These are phyloP conservation scores for Talaromyces sp. DNA, from an alignment of 2,329 filamentous ascomycete species.

Conservation along the genomic window DNA sequence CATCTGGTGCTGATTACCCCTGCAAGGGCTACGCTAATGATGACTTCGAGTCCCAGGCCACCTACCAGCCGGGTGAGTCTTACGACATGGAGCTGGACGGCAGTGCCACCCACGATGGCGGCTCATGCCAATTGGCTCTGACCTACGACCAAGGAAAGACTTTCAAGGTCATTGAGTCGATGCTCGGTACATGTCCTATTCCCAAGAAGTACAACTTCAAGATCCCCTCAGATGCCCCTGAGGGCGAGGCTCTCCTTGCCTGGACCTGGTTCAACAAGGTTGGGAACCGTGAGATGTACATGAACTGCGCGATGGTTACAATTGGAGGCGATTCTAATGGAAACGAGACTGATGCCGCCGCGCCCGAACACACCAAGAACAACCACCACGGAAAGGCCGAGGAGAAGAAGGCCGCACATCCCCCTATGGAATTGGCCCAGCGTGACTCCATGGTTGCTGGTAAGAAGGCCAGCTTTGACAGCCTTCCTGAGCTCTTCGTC, in stretches of 20 bases:
- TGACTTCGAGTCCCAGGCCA: slow-evolving; percentile 58
- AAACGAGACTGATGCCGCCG: slow-evolving; percentile 7
- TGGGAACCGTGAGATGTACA: slow-evolving; percentile 83
- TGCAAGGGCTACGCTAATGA: slow-evolving; percentile 70
- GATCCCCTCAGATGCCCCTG: slow-evolving; percentile 65
- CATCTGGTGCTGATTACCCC: slow-evolving; percentile 66
- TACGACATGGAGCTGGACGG: slow-evolving; percentile 69
- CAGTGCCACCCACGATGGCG: slow-evolving; percentile 66
- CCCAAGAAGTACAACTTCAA: slow-evolving; percentile 64
- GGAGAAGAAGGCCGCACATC: slow-evolving; percentile 13
- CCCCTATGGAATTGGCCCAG: slow-evolving; percentile 2
- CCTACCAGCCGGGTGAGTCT: slow-evolving; percentile 63
- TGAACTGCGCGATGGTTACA: slow-evolving; percentile 76
- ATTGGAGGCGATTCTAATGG: slow-evolving; percentile 46
- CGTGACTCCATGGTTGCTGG: background rate
- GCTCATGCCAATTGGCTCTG: slow-evolving; percentile 75
- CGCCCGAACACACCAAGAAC: background rate
- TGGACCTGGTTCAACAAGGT: slow-evolving; percentile 80
- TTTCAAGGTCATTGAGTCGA: slow-evolving; percentile 70
- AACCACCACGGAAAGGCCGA: background rate
- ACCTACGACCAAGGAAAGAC: slow-evolving; percentile 71
- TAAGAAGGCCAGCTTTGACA: slow-evolving; percentile 46
- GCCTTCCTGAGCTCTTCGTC: slow-evolving; percentile 69
- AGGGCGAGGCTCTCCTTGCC: slow-evolving; percentile 65
- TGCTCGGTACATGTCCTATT: slow-evolving; percentile 60